These are phyloP conservation scores for Huntiella abstrusa DNA, from an alignment of 2,329 filamentous ascomycete species.

Conservation along the genomic window DNA sequence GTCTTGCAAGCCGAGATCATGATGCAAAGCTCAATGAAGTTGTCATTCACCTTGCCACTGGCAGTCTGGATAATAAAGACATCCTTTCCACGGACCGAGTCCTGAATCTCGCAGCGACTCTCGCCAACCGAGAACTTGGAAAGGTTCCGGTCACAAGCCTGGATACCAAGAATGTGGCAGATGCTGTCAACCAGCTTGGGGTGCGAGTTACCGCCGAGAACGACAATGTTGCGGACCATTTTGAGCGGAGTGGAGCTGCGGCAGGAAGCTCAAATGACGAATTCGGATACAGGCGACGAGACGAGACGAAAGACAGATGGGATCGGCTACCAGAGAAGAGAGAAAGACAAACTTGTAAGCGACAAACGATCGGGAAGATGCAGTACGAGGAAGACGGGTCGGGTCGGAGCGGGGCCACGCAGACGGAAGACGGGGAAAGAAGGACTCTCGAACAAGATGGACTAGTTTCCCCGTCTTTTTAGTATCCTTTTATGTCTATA, in stretches of 20 bases:
- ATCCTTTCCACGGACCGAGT: constrained; percentile 94
- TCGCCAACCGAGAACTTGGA: constrained; percentile 90
- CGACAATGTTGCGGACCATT: constrained; percentile 91
- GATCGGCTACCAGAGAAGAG: neutral
- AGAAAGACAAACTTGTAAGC: neutral
- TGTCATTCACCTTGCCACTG: constrained; percentile 83
- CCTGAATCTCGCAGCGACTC: constrained; percentile 85
- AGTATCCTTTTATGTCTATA: neutral
- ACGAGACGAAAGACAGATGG: neutral
- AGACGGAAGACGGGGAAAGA: too few species aligned
- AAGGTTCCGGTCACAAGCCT: constrained; percentile 66
- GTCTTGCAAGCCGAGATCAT: constrained; percentile 97
- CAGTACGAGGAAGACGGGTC: too few species aligned
- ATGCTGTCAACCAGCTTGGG: constrained; percentile 71
- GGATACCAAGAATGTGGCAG: constrained; percentile 73
- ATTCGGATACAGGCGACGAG: neutral
- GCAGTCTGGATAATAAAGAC: constrained; percentile 96
- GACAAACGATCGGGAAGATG: neutral
- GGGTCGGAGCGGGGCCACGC: too few species aligned
- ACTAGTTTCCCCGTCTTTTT: neutral
- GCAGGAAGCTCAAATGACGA: neutral
- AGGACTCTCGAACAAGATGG: neutral
- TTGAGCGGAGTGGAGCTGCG: constrained; percentile 12
- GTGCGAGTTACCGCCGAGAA: constrained; percentile 86
- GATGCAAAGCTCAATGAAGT: constrained; percentile 90